phyloP scores from a whole-genome alignment of 1,139 yeast species.

The Insectozyma bohioensis region DNA sequence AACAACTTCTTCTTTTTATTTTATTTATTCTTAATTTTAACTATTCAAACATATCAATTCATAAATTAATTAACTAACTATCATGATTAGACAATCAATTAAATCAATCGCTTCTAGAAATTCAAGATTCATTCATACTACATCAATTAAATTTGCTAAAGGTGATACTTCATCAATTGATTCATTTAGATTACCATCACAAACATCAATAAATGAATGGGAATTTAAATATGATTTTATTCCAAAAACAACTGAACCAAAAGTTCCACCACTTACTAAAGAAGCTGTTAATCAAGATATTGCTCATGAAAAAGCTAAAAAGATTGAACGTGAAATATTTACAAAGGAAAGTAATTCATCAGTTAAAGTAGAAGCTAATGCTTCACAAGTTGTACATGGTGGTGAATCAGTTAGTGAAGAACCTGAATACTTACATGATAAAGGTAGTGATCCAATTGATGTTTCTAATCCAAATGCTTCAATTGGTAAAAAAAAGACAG shows the following conservation, averaged over 20 bases:
- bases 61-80: no score
- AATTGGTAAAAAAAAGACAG: conserved; percentile 29
- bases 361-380: conserved; percentile 47
- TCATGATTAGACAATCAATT: conserved; percentile 3
- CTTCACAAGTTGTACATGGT: conserved; percentile 43
- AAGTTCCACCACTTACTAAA: conserved; percentile 52
- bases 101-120: background rate
- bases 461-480: conserved; percentile 16
- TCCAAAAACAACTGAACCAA: conserved; percentile 44
- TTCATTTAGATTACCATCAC: conserved; percentile 45
- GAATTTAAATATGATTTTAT: conserved; percentile 53
- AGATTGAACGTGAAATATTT: conserved; percentile 44
- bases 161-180: conserved; percentile 49
- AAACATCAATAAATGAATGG: conserved; percentile 49
- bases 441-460: conserved; percentile 30
- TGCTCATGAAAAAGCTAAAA: conserved; percentile 41
- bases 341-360: conserved; percentile 37
- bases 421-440: conserved; percentile 42
- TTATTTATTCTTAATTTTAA: background rate
- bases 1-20: background rate
- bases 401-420: conserved; percentile 42
- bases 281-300: conserved; percentile 52
- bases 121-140: conserved; percentile 7
- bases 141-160: conserved; percentile 26
- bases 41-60: no score